Conservation (phyloP, 1,284 basidiomycete genomes). For the Coriolopsis trogii region DNA sequence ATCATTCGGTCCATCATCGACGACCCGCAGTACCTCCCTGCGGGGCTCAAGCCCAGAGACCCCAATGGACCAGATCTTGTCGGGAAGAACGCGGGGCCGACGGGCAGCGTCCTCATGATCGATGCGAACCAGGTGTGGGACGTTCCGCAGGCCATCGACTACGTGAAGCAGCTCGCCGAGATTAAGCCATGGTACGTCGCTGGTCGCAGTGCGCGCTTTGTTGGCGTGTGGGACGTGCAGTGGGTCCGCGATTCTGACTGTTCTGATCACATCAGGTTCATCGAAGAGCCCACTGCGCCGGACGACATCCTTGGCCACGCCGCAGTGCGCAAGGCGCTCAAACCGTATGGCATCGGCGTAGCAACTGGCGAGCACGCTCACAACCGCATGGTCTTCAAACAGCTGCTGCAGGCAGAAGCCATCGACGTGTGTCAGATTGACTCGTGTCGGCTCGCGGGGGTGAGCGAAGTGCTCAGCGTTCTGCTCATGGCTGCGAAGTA, state of each 20-base stretch:
- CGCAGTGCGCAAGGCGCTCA: constrained; percentile 77
- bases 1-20: constrained; percentile 95
- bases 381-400: constrained; percentile 97
- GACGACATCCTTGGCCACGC: constrained; percentile 91
- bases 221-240: no score
- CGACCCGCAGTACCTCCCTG: constrained; percentile 75
- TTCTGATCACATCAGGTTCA: constrained; percentile 63
- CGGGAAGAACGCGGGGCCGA: constrained; percentile 94
- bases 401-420: constrained; percentile 89
- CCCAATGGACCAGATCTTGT: constrained; percentile 64
- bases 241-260: neutral
- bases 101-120: constrained; percentile 94
- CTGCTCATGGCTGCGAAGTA: constrained; percentile 92
- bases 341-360: constrained; percentile 87
- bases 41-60: constrained; percentile 58
- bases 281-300: constrained; percentile 93
- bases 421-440: constrained; percentile 98
- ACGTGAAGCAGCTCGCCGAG: constrained; percentile 79
- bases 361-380: constrained; percentile 97
- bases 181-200: constrained; percentile 84
- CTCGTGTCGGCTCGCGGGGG: constrained; percentile 90
- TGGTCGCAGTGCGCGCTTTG: no score
- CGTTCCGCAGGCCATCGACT: constrained; percentile 90
- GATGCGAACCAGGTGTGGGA: constrained; percentile 99
- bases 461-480: constrained; percentile 93